Percentiles rank a stretch among this genome's conserved stretches.
phyloP scores from a whole-genome alignment of 306 rosid genomes.

The Betula pendula region DNA sequence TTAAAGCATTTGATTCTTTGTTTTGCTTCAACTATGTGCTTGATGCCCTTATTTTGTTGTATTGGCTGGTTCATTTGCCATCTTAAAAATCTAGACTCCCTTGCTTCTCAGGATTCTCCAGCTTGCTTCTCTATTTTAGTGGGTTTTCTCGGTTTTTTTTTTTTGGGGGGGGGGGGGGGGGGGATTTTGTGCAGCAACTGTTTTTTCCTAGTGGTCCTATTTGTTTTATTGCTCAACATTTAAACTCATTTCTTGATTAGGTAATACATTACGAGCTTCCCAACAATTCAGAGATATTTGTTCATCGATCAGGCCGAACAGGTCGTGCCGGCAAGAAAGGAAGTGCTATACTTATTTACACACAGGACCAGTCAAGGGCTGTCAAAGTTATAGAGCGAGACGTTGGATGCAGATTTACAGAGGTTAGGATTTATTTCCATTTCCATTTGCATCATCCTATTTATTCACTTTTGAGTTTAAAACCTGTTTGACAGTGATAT shows the following conservation, averaged over 20 bases:
- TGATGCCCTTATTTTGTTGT: too few species aligned
- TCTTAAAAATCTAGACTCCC: not conserved
- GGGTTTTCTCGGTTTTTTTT: not conserved
- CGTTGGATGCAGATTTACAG: slow-evolving; percentile 79
- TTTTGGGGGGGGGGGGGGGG: not conserved
- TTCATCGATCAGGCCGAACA: slow-evolving; percentile 96
- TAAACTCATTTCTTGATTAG: slow-evolving; percentile 30
- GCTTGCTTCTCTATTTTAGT: not conserved
- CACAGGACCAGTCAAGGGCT: slow-evolving; percentile 65
- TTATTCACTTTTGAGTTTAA: slow-evolving; percentile 11
- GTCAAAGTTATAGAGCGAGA: slow-evolving; percentile 79
- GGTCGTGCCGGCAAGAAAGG: slow-evolving; percentile 99
- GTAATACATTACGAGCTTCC: slow-evolving; percentile 94
- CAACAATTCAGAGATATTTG: slow-evolving; percentile 90
- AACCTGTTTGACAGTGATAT: slow-evolving; percentile 1
- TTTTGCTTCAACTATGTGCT: not conserved
- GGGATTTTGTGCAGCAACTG: not conserved
- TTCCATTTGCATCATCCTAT: slow-evolving; percentile 10
- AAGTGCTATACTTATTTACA: slow-evolving; percentile 70
- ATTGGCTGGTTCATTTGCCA: too few species aligned
- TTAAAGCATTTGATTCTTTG: too few species aligned
- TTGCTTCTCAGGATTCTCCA: not conserved
- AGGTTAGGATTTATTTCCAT: slow-evolving; percentile 50
- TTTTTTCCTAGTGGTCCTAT: not conserved
- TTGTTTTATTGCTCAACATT: not conserved